phyloP scores from a whole-genome alignment of 2,329 filamentous ascomycete species.

The Alternaria hordeiaustralica region DNA sequence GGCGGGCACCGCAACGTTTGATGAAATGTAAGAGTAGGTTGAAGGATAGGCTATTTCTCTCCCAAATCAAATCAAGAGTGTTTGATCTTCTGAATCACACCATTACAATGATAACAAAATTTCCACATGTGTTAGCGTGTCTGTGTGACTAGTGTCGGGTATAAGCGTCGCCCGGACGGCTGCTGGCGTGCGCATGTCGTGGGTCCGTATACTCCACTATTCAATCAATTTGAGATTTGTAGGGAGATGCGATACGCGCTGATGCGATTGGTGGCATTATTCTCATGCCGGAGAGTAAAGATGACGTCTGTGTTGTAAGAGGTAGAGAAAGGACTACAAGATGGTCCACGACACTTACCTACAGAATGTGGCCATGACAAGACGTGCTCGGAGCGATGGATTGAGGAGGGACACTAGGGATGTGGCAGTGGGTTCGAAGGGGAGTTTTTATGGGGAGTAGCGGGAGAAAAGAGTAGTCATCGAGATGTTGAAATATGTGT shows the following conservation, averaged over 20 bases:
- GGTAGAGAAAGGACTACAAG: neutral
- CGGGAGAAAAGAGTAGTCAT: neutral
- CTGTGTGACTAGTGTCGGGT: neutral
- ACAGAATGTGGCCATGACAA: neutral
- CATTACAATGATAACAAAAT: neutral
- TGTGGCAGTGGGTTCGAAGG: neutral
- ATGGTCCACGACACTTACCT: neutral
- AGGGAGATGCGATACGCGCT: neutral
- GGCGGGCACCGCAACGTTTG: neutral
- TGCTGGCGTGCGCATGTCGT: neutral
- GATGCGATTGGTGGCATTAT: neutral
- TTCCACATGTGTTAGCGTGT: neutral
- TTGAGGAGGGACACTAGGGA: conserved; percentile 3
- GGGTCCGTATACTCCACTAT: neutral
- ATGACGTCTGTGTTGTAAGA: neutral
- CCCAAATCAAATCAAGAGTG: neutral
- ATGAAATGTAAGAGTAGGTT: conserved; percentile 7
- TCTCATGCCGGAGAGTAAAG: neutral
- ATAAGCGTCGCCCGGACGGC: neutral
- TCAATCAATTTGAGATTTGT: neutral
- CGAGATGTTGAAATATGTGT: neutral
- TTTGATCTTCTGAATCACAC: neutral
- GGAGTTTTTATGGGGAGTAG: neutral
- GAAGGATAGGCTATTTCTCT: neutral
- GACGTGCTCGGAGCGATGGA: conserved; percentile 3